phyloP scores from a whole-genome alignment of 108 stramenopile genomes.

The Poteriospumella lacustris region DNA sequence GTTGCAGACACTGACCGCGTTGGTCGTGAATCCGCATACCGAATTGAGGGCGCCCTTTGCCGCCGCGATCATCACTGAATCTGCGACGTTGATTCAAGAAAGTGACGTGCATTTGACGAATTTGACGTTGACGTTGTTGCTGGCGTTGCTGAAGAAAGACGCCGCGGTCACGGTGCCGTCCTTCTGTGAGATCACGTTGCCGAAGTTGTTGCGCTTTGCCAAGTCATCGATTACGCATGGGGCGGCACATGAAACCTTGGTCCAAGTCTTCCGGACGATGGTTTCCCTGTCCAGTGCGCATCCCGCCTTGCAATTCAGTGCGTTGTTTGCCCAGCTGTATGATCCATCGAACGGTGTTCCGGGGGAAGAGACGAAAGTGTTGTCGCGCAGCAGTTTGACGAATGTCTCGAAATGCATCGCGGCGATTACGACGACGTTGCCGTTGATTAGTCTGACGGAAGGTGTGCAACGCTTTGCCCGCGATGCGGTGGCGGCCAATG shows the following conservation, averaged over 20 bases:
- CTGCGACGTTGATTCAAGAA: slow-evolving; percentile 69
- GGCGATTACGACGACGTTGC: not conserved
- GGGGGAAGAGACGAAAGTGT: not conserved
- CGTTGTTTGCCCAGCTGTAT: not conserved
- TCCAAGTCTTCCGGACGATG: not conserved
- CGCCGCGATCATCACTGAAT: slow-evolving; percentile 65
- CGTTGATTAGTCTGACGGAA: not conserved
- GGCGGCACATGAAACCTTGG: not conserved
- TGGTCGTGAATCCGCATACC: slow-evolving; percentile 50
- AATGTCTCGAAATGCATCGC: slow-evolving; percentile 10
- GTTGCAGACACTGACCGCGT: slow-evolving; percentile 67
- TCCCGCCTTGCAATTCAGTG: not conserved
- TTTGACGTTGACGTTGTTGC: slow-evolving; percentile 47
- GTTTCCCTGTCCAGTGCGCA: not conserved
- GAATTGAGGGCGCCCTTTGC: slow-evolving; percentile 51
- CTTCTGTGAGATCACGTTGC: not conserved
- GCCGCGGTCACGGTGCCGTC: not conserved
- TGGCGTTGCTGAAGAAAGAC: slow-evolving; percentile 50
- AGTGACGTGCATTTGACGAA: slow-evolving; percentile 86
- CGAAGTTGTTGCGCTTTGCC: not conserved
- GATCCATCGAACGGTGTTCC: not conserved
- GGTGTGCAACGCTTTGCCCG: not conserved
- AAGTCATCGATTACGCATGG: slow-evolving; percentile 56
- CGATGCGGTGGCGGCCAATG: not conserved
- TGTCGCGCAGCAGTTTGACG: not conserved